These are phyloP conservation scores for Teunomyces kruisii DNA, from an alignment of 805 yeast species.

Conservation along the genomic window DNA sequence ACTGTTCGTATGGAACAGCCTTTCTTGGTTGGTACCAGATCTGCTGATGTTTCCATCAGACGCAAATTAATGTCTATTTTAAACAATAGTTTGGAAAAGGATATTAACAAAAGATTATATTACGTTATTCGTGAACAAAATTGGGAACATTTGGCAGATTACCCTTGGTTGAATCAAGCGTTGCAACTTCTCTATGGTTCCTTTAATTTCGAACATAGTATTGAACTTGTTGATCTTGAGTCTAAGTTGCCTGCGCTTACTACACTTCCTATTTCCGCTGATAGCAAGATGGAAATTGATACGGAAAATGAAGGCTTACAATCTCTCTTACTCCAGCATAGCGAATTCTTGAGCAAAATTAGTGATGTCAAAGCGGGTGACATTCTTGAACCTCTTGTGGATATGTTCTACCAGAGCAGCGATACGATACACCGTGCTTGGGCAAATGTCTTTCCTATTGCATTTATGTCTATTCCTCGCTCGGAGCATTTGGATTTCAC, in stretches of 20 bases:
- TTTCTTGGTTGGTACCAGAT: constrained; percentile 87
- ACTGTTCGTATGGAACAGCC: constrained; percentile 97
- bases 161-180: constrained; percentile 94
- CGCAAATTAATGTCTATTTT: constrained; percentile 76
- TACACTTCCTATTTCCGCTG: constrained; percentile 32
- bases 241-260: constrained; percentile 53
- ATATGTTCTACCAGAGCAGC: constrained; percentile 78
- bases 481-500: constrained; percentile 83
- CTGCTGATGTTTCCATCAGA: constrained; percentile 73
- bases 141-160: constrained; percentile 94
- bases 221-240: constrained; percentile 49
- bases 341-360: constrained; percentile 28
- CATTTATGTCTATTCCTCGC: constrained; percentile 69
- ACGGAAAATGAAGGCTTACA: constrained; percentile 16
- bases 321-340: constrained; percentile 25
- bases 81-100: constrained; percentile 73
- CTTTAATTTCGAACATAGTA: constrained; percentile 50
- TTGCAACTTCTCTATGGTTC: constrained; percentile 82
- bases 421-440: constrained; percentile 80
- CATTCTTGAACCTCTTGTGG: constrained; percentile 69
- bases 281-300: constrained; percentile 12
- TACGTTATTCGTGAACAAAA: constrained; percentile 93
- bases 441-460: constrained; percentile 80
- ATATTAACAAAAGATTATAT: constrained; percentile 72
- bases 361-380: constrained; percentile 51